Evolutionary conservation across 768 basidiomycete species (phyloP).

Genomic region (Rhodotorula paludigena): DNA sequence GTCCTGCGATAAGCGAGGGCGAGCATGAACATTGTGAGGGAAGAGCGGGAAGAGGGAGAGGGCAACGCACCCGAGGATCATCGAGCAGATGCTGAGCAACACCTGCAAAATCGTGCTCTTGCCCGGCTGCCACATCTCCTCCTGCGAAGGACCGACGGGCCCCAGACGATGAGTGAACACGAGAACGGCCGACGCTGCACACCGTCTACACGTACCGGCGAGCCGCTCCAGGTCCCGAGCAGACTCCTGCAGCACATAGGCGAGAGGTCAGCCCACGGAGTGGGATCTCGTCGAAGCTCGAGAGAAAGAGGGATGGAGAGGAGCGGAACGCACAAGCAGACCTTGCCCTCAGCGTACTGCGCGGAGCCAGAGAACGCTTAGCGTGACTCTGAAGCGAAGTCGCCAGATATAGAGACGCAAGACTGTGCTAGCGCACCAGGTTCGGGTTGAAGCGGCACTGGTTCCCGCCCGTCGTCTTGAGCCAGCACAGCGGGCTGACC

Average conservation of each 20-base stretch:
- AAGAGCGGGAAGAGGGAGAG: background rate
- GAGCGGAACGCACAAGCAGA: constrained; percentile 54
- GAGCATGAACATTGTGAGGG: constrained; percentile 40
- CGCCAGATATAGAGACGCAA: background rate
- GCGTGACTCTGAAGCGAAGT: background rate
- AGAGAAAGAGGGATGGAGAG: background rate
- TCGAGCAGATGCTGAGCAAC: constrained; percentile 52
- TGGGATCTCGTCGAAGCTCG: too few relatives aligned
- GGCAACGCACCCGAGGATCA: constrained; percentile 13
- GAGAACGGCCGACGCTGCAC: background rate
- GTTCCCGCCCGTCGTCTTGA: constrained; percentile 57
- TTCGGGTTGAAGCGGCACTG: constrained; percentile 60
- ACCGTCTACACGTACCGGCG: constrained; percentile 44
- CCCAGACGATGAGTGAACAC: constrained; percentile 38
- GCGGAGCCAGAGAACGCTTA: too few relatives aligned
- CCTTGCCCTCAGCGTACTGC: constrained; percentile 49
- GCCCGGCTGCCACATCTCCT: constrained; percentile 53
- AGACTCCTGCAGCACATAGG: background rate
- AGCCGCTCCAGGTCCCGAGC: constrained; percentile 58
- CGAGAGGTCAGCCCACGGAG: background rate
- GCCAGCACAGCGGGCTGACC: constrained; percentile 53
- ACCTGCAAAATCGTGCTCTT: constrained; percentile 59
- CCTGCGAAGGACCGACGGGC: constrained; percentile 19
- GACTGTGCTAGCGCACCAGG: constrained; percentile 40
- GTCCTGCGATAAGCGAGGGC: constrained; percentile 62